A percentile compares a stretch with the other conserved stretches of the same genome.
Conservation (phyloP, 345 rosid genomes). For the Populus nigra region DNA sequence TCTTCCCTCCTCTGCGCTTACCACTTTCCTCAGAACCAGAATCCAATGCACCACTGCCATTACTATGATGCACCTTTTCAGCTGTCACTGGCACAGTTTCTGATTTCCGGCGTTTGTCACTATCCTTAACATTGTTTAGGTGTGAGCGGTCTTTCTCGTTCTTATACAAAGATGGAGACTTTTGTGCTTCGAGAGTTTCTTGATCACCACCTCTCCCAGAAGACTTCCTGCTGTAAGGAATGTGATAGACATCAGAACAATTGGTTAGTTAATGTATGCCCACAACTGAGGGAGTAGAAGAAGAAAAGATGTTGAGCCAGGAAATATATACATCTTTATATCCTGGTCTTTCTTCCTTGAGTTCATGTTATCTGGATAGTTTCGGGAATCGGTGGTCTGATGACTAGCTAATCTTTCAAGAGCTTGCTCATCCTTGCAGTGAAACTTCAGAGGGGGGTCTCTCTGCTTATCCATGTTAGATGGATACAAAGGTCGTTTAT, state of each 20-base stretch:
- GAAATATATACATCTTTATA: constrained; percentile 43
- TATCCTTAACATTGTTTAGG: constrained; percentile 34
- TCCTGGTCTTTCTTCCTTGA: constrained; percentile 37
- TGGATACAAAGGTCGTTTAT: constrained; percentile 33
- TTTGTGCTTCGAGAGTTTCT: constrained; percentile 38
- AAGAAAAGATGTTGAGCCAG: background rate
- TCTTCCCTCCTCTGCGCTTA: constrained; percentile 38
- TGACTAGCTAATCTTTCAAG: constrained; percentile 25
- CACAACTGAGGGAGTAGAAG: constrained; percentile 9
- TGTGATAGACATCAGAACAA: constrained; percentile 16
- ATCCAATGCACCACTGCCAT: constrained; percentile 40
- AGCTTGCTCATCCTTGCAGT: constrained; percentile 25
- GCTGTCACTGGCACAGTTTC: constrained; percentile 27
- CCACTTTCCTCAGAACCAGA: constrained; percentile 56
- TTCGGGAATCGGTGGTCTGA: constrained; percentile 24
- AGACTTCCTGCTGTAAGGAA: constrained; percentile 51
- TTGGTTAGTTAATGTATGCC: background rate
- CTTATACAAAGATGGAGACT: constrained; percentile 36
- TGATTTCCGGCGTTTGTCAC: constrained; percentile 21
- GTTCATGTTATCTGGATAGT: constrained; percentile 26
- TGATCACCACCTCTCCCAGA: constrained; percentile 32
- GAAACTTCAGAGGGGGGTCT: constrained; percentile 27
- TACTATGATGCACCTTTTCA: constrained; percentile 41
- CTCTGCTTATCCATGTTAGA: constrained; percentile 36
- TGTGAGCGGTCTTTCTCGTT: constrained; percentile 33